phyloP scores from a whole-genome alignment of 441 rosid species.

The Adansonia gregorii region DNA sequence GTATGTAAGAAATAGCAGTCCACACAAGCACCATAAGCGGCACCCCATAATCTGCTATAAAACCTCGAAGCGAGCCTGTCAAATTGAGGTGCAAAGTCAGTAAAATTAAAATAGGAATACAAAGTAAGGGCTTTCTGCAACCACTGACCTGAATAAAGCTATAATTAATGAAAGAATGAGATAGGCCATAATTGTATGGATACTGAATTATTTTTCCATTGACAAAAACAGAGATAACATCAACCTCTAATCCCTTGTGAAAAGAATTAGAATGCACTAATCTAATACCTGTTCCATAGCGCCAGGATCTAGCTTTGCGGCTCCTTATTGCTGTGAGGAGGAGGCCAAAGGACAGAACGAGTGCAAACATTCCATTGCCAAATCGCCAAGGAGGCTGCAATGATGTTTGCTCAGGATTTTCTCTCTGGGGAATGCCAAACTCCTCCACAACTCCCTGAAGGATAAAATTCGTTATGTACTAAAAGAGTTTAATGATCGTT shows the following conservation, averaged over 20 bases:
- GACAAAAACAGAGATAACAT: not conserved
- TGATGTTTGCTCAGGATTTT: conserved; percentile 56
- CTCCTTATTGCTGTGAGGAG: conserved; percentile 67
- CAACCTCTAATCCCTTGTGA: not conserved
- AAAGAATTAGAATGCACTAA: not conserved
- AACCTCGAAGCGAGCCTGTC: conserved; percentile 68
- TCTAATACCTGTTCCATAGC: conserved; percentile 66
- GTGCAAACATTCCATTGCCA: conserved; percentile 82
- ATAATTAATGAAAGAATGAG: not conserved
- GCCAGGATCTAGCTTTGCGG: conserved; percentile 82
- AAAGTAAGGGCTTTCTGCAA: not conserved
- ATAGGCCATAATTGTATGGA: not conserved
- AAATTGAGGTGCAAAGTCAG: conserved; percentile 9
- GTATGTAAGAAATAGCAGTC: conserved; percentile 72
- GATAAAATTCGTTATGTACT: conserved; percentile 25
- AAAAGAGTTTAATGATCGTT: not conserved
- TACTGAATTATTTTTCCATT: not conserved
- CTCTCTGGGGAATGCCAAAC: conserved; percentile 65
- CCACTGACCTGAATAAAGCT: conserved; percentile 14
- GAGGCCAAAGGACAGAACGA: conserved; percentile 74
- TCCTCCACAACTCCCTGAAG: conserved; percentile 74
- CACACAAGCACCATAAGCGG: conserved; percentile 76
- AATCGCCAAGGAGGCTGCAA: conserved; percentile 70
- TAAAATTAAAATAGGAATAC: conserved; percentile 10
- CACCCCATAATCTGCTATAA: conserved; percentile 75